Evolutionary conservation across 768 basidiomycete genomes (phyloP).

Genomic region (Xerocomellus chrysenteron): DNA sequence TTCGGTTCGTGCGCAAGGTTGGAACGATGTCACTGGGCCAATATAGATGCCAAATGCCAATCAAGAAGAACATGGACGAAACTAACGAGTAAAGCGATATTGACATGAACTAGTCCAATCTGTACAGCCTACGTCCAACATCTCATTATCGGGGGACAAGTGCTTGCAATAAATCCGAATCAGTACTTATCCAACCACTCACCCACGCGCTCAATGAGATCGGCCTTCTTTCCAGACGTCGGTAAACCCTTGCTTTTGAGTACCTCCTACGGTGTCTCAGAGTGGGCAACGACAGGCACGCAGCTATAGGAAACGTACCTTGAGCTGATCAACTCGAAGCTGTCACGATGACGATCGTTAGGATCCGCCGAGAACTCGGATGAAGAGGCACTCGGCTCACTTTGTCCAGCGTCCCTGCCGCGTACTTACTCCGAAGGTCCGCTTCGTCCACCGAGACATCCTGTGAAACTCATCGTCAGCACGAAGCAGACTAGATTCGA

Average conservation of each 20-base stretch:
- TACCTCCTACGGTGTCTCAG: constrained; percentile 54
- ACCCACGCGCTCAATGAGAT: constrained; percentile 62
- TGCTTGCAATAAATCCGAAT: neutral
- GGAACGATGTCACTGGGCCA: neutral
- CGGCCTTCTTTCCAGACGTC: constrained; percentile 69
- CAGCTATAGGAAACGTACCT: constrained; percentile 43
- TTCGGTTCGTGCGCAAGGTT: neutral
- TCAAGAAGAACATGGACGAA: constrained; percentile 5
- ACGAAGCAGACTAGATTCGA: neutral
- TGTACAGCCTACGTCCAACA: neutral
- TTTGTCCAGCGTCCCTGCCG: constrained; percentile 61
- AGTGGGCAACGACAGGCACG: neutral
- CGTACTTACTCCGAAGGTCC: constrained; percentile 69
- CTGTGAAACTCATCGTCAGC: constrained; percentile 32
- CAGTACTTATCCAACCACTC: constrained; percentile 55
- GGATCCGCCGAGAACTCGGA: neutral
- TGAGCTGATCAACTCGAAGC: constrained; percentile 78
- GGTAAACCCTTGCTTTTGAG: constrained; percentile 62
- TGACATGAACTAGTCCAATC: neutral
- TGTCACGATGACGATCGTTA: constrained; percentile 32
- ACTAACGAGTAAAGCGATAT: neutral
- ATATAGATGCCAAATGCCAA: neutral
- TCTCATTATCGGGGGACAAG: neutral
- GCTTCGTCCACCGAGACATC: constrained; percentile 66
- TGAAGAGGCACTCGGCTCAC: constrained; percentile 38